A percentile compares a stretch with the other conserved stretches of the same genome.
These are phyloP conservation scores for Podospora australis DNA, from an alignment of 495 filamentous ascomycete species.

Conservation along the genomic window DNA sequence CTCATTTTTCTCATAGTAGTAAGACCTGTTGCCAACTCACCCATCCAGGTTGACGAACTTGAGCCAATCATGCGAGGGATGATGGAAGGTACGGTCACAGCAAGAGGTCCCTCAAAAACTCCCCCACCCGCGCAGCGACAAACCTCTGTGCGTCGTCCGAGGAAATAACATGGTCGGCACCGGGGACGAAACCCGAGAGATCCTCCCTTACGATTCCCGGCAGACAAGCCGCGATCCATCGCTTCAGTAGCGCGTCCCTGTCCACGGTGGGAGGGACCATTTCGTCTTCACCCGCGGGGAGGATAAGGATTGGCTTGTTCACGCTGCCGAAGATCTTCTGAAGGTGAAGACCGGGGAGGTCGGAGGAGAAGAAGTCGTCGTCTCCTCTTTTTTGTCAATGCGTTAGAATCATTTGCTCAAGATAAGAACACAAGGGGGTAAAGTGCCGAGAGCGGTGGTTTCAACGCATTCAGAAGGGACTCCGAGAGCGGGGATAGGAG, in stretches of 20 bases:
- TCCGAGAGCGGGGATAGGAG: too few species aligned
- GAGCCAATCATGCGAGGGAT: too few species aligned
- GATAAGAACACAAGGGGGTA: neutral
- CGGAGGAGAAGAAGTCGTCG: constrained; percentile 79
- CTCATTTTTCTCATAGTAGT: too few species aligned
- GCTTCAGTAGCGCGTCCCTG: constrained; percentile 52
- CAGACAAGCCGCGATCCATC: constrained; percentile 44
- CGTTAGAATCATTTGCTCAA: neutral
- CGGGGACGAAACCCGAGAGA: constrained; percentile 27
- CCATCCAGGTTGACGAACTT: too few species aligned
- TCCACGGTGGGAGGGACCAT: constrained; percentile 56
- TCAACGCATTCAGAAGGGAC: too few species aligned
- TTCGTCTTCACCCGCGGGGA: constrained; percentile 65
- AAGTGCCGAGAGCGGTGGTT: too few species aligned
- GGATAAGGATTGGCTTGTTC: constrained; percentile 47
- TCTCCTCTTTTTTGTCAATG: constrained; percentile 41
- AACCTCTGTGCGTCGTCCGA: constrained; percentile 19
- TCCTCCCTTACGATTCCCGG: constrained; percentile 13
- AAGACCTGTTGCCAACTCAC: too few species aligned
- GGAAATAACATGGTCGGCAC: constrained; percentile 27
- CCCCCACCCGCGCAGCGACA: constrained; percentile 21
- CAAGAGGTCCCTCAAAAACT: constrained; percentile 17
- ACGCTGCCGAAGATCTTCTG: constrained; percentile 52
- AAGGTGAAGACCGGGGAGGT: constrained; percentile 45
- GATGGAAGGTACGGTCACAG: too few species aligned